Conservation (phyloP, 176 grass and related monocot species). For the Dendrocalamus sinicus region DNA sequence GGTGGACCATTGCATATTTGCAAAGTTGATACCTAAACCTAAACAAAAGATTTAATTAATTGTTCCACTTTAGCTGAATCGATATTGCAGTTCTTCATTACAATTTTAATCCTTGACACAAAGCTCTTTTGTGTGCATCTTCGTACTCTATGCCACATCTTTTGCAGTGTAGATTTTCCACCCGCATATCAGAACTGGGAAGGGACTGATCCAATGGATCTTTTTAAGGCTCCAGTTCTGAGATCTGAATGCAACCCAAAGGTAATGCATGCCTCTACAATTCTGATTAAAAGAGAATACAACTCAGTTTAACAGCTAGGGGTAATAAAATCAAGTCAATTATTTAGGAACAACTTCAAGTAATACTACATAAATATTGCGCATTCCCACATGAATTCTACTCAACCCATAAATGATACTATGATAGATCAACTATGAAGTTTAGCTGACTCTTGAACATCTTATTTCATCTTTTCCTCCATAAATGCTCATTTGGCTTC, state of each 20-base stretch:
- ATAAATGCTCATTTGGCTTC: neutral
- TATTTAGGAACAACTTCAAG: slow-evolving; percentile 10
- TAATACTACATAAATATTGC: slow-evolving; percentile 21
- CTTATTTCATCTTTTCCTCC: neutral
- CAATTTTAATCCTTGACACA: neutral
- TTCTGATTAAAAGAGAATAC: slow-evolving; percentile 1
- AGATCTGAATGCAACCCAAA: slow-evolving; percentile 97
- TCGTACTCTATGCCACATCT: slow-evolving; percentile 12
- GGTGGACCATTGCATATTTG: neutral
- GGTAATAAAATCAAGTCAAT: neutral
- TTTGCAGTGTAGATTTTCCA: slow-evolving; percentile 88
- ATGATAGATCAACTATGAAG: neutral
- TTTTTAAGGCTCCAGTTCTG: slow-evolving; percentile 84
- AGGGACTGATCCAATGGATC: slow-evolving; percentile 84
- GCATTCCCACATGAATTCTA: slow-evolving; percentile 18
- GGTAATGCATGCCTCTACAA: slow-evolving; percentile 50
- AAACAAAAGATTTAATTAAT: neutral
- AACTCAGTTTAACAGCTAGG: slow-evolving; percentile 21
- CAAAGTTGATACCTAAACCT: neutral
- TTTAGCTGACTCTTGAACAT: slow-evolving; percentile 5
- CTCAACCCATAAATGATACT: neutral
- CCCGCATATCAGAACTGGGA: slow-evolving; percentile 96
- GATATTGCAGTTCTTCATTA: slow-evolving; percentile 8
- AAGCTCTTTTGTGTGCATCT: neutral
- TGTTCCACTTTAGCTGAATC: slow-evolving; percentile 22